These are phyloP conservation scores for Cyberlindnera mycetangii DNA, from an alignment of 805 yeast genomes.

Conservation along the genomic window DNA sequence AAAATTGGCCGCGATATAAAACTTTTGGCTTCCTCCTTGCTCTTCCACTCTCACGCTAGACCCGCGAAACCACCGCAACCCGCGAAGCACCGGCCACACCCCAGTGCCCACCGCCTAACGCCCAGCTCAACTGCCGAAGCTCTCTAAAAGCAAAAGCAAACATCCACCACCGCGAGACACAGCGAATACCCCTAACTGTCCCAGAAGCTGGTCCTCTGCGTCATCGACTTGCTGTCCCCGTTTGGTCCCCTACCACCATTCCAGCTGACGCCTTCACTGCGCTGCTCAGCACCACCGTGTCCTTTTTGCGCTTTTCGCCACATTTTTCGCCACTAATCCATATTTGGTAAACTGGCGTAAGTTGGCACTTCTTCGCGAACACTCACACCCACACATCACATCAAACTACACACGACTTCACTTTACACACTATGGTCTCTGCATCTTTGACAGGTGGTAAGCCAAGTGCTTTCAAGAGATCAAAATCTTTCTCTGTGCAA, in stretches of 20 bases:
- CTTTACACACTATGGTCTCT: conserved; percentile 8
- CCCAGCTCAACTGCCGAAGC: too few relatives aligned
- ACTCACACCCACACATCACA: conserved; percentile 5
- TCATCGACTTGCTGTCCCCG: neutral
- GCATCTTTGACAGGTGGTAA: conserved; percentile 3
- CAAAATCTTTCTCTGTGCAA: conserved; percentile 20
- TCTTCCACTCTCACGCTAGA: conserved; percentile 3
- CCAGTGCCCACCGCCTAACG: conserved; percentile 2
- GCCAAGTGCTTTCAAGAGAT: conserved; percentile 19
- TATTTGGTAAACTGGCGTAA: conserved; percentile 1
- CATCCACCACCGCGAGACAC: neutral
- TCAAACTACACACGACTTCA: neutral
- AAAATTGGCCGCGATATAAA: conserved; percentile 11
- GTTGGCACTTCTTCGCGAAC: neutral
- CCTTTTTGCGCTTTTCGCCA: conserved; percentile 13
- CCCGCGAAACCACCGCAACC: conserved; percentile 1
- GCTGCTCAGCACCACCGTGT: conserved; percentile 28
- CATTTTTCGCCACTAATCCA: conserved; percentile 2
- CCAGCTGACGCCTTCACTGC: conserved; percentile 31
- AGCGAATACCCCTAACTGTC: neutral
- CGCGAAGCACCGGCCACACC: conserved; percentile 2
- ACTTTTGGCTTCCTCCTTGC: conserved; percentile 5
- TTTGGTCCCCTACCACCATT: neutral
- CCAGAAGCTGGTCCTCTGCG: conserved; percentile 6
- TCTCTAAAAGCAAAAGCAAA: neutral